phyloP scores from a whole-genome alignment of 805 yeast genomes.

The Tetrapisispora taiwanensis region DNA sequence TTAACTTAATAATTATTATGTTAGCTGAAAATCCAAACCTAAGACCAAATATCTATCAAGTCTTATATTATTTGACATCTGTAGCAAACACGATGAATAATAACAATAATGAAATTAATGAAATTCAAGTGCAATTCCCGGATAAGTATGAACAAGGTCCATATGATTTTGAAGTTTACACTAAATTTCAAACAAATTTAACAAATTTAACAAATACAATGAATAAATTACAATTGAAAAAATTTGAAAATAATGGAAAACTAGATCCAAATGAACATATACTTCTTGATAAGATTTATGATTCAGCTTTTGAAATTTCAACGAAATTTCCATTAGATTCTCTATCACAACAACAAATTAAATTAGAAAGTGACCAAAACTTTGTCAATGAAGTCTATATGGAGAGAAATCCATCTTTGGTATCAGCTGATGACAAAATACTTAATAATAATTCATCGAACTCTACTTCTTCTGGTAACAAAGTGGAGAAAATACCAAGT shows the following conservation, averaged over 20 bases:
- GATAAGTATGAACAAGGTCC: conserved; percentile 39
- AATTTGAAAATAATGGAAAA: conserved; percentile 8
- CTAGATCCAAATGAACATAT: conserved; percentile 10
- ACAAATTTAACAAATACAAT: conserved; percentile 24
- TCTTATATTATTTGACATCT: conserved; percentile 52
- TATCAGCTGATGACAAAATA: neutral
- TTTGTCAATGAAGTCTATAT: neutral
- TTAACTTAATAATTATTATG: conserved; percentile 68
- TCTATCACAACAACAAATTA: neutral
- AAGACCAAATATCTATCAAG: conserved; percentile 84
- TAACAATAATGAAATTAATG: neutral
- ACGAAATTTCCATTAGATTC: conserved; percentile 18
- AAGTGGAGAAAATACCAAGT: neutral
- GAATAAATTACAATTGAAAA: conserved; percentile 21
- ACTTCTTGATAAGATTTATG: conserved; percentile 19
- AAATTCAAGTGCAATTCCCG: conserved; percentile 39
- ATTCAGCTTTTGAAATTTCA: conserved; percentile 23
- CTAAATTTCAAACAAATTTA: conserved; percentile 37
- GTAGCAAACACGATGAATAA: conserved; percentile 34
- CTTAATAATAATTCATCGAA: neutral
- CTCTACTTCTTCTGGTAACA: neutral
- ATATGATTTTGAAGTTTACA: conserved; percentile 47
- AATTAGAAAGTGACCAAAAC: neutral
- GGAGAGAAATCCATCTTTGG: neutral
- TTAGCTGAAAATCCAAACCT: conserved; percentile 72